These are phyloP conservation scores for Fusarium torulosum DNA, from an alignment of 2,329 filamentous ascomycete genomes.

Conservation along the genomic window DNA sequence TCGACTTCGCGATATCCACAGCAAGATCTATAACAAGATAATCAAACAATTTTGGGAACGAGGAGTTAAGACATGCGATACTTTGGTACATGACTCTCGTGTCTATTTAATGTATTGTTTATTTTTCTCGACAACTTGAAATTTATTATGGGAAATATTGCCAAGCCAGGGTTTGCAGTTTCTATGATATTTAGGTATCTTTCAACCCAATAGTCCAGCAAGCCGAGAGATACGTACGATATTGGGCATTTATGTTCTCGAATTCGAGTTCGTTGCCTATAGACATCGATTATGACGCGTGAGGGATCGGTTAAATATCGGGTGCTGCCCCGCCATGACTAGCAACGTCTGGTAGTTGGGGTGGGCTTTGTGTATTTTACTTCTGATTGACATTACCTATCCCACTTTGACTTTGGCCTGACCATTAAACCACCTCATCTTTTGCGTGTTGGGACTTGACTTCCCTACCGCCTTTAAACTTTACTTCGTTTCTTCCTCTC, in stretches of 20 bases:
- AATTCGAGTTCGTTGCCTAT: background rate
- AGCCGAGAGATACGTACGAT: background rate
- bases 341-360: constrained; percentile 36
- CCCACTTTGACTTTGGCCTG: constrained; percentile 44
- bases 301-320: constrained; percentile 22
- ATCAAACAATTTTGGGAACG: background rate
- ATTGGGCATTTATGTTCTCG: background rate
- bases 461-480: constrained; percentile 19
- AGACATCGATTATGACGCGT: constrained; percentile 8
- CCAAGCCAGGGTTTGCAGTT: background rate
- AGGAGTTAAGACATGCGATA: constrained; percentile 4
- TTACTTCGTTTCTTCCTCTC: constrained; percentile 21
- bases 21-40: constrained; percentile 18
- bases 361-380: constrained; percentile 49
- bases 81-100: background rate
- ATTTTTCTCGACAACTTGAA: too few species aligned
- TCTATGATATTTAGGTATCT: background rate
- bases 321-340: constrained; percentile 51
- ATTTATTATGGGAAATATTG: background rate
- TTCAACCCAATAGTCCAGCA: too few species aligned
- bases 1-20: constrained; percentile 55
- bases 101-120: too few species aligned
- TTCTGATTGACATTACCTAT: constrained; percentile 42
- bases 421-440: constrained; percentile 35
- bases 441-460: constrained; percentile 26